Conservation (phyloP, 768 basidiomycete species). For the Candolleomyces aberdarensis region DNA sequence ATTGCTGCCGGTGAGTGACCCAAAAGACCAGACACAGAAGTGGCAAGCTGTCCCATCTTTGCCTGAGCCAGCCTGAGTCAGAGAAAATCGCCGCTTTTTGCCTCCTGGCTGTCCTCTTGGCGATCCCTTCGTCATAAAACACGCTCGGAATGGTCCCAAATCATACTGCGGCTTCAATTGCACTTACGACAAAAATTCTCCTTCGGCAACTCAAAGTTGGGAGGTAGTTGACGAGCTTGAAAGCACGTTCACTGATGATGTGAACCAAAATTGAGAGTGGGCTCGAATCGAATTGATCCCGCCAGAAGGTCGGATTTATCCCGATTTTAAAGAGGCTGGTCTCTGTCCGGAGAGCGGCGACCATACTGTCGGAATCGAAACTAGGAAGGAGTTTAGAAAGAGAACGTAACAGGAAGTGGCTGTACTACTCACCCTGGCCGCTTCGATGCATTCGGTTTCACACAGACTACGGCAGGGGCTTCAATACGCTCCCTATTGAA, state of each 20-base stretch:
- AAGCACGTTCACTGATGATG: conserved; percentile 72
- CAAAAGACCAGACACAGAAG: too few species aligned
- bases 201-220: too few species aligned
- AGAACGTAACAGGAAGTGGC: conserved; percentile 6
- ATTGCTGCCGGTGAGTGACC: too few species aligned
- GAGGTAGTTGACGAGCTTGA: conserved; percentile 27
- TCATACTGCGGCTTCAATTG: too few species aligned
- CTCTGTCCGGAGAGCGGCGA: conserved; percentile 68
- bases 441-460: conserved; percentile 76
- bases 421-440: conserved; percentile 57
- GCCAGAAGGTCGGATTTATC: conserved; percentile 87
- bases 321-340: conserved; percentile 75
- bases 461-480: conserved; percentile 67
- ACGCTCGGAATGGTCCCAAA: too few species aligned
- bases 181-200: too few species aligned
- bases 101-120: too few species aligned
- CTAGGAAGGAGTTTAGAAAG: conserved; percentile 33
- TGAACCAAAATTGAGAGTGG: conserved; percentile 59
- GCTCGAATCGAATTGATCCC: conserved; percentile 61
- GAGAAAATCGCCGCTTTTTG: too few species aligned
- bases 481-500: conserved; percentile 75
- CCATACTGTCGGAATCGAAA: conserved; percentile 57
- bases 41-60: too few species aligned
- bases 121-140: too few species aligned
- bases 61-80: too few species aligned